Base-by-base conservation (phyloP, 2,329 filamentous ascomycete genomes). In the Aspergillus sp. region DNA sequence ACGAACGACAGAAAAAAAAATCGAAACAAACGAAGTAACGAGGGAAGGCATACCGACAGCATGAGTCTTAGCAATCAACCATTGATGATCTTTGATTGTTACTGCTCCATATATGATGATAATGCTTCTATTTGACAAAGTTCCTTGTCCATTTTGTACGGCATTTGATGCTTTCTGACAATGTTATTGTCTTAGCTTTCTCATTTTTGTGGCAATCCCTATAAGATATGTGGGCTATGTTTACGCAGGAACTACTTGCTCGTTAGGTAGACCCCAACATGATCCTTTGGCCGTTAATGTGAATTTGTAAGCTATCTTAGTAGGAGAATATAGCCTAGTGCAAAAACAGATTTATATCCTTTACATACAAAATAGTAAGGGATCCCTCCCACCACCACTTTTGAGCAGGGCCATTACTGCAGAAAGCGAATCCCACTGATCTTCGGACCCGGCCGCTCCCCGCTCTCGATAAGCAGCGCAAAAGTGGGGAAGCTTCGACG, bases 401-500 rank as follows among this genome's bases (percentile, higher is more conserved):
- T 50, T 49, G 45, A 23, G 12, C 12, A 36, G 32, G 4, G 32
- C 5, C 32, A 36, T 3, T 9, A 25, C 21, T 49, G 45, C 21
- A n/a, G 45, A 49, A 49, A 21, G 41, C 13, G 10, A 45, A 36
- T 45, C 41, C n/a, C 41, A 19, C 19, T 21, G 52, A 55, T 55
- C 38, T 28, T 55, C 53, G 53, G 53, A 43, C 30, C 53, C 30
- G 53, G 53, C 53, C 53, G 53, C 19, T 43, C 39, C 53, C 53
- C 53, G 38, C 53, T n/a, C 23, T 43, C 39, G 53, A 55, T 47
- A 55, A 55, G 39, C 21, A 55, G 19, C 39, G 53, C 53, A 55
- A 45, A 45, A 45, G 53, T 55, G 53, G 53, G 53, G 51, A 45
- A 41, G 30, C 17, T 32, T 21, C 19, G n/a, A 13, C n/a, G 19